Evolutionary conservation across 768 basidiomycete species (phyloP), one percentile per base, ranked within the genome.

Genomic region (Wakefieldia striispora): DNA sequence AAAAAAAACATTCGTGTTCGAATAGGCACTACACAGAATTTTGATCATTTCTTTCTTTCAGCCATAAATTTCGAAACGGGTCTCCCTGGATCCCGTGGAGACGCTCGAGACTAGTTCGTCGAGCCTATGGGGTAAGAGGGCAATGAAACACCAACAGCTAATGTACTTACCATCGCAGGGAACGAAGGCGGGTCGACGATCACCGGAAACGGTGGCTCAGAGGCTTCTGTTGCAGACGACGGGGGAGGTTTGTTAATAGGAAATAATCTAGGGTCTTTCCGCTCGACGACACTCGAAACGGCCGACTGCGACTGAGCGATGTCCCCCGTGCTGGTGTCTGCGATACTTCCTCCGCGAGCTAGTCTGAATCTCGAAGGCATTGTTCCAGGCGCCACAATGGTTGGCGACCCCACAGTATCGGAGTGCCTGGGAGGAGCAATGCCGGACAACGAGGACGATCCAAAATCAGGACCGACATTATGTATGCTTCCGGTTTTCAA

Each of bases 281-380:
- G 55, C 39, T 67, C 66, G 13, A 68, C 41, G 20, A 68, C 54
- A 21, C 47, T 45, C 14, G 62, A 57, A 11, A 66, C 29, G 11
- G 59, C 40, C 2, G 66, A 51, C 46, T 76, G 78, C 9, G 72
- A 38, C 26, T 12, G 70, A 17, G 72, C 67, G 0, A 72, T 71
- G 27, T 68, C 61, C 38, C 47, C 31, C 59, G 33, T 4, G 64
- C 62, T 41, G 9, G 42, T 43, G 27, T 27, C 37, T 40, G 47
- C 21, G 13, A 5, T 13, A 3, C 53, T 37, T 35, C 42, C 41
- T 5, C 45, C 53, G 14, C 33, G 47, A 38, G 48, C 36, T 72
- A 66, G n/a, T 70, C 63, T 62, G 77, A 83, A 82, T 60, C 71
- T 78, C 8, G 78, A 82, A 4, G 65, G 60, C 50, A 75, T 76